Evolutionary conservation across 306 rosid species (phyloP).

Genomic region (Prunus fruticosa): DNA sequence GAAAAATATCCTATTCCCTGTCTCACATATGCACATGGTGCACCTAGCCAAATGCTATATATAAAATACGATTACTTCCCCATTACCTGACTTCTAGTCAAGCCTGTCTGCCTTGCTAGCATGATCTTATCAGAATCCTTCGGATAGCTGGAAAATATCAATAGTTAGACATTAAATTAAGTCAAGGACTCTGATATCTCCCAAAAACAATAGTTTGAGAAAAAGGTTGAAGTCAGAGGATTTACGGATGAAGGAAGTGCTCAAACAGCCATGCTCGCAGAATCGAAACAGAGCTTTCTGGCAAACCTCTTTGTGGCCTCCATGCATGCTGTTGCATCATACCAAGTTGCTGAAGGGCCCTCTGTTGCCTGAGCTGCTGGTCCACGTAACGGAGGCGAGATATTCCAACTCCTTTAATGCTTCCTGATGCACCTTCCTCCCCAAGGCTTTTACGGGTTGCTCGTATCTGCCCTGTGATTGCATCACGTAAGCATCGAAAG

Average conservation of each 20-base stretch:
- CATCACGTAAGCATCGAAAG: conserved; percentile 74
- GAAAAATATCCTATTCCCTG: not conserved
- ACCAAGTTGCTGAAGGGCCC: conserved; percentile 82
- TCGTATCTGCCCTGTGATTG: conserved; percentile 64
- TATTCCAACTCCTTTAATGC: conserved; percentile 65
- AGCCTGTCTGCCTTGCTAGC: conserved; percentile 87
- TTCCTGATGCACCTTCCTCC: conserved; percentile 59
- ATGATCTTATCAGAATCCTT: conserved; percentile 86
- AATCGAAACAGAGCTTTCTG: conserved; percentile 77
- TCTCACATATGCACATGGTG: not conserved
- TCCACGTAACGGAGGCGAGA: conserved; percentile 71
- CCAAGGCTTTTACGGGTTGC: conserved; percentile 64
- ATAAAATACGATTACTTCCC: not conserved
- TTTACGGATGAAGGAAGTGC: conserved; percentile 89
- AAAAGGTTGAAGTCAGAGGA: conserved; percentile 18
- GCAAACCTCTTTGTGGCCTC: conserved; percentile 85
- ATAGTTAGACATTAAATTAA: conserved; percentile 2
- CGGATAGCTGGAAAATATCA: conserved; percentile 54
- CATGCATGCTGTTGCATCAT: conserved; percentile 80
- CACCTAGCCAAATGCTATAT: not conserved
- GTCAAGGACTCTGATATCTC: not conserved
- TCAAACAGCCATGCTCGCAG: conserved; percentile 89
- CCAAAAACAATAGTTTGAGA: not conserved
- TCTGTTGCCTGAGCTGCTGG: conserved; percentile 73
- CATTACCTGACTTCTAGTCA: conserved; percentile 82